phyloP scores from a whole-genome alignment of 106 monocot genomes.

The Hemerocallis citrina region DNA sequence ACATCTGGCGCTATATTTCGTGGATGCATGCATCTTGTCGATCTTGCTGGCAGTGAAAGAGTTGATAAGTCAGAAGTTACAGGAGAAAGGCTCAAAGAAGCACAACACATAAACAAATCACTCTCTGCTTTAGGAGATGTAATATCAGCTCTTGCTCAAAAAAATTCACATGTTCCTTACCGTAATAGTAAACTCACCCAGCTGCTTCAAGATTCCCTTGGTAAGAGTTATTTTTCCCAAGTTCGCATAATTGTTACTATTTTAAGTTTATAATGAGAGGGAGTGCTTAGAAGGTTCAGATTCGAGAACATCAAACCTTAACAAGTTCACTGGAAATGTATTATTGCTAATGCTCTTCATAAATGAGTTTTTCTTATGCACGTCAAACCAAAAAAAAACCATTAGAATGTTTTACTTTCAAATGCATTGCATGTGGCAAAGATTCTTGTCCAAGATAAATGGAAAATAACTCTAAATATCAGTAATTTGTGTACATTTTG shows the following conservation, averaged over 20 bases:
- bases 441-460: not conserved
- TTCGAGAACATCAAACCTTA: too few species aligned
- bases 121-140: constrained; percentile 97
- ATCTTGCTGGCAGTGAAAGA: constrained; percentile 98
- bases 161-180: constrained; percentile 88
- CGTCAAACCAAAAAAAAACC: too few species aligned
- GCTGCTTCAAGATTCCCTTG: constrained; percentile 95
- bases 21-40: constrained; percentile 97
- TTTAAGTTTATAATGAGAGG: too few species aligned
- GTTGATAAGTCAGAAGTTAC: constrained; percentile 94
- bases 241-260: too few species aligned
- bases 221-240: constrained; percentile 26
- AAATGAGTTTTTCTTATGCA: too few species aligned
- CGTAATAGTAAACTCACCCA: constrained; percentile 99
- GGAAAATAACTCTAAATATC: not conserved
- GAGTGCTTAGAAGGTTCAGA: too few species aligned
- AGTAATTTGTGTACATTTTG: not conserved
- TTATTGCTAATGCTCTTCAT: too few species aligned
- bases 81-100: constrained; percentile 93
- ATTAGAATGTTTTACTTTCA: too few species aligned
- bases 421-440: too few species aligned
- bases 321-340: too few species aligned
- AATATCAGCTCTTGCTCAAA: constrained; percentile 83
- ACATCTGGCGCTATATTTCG: constrained; percentile 69
- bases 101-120: constrained; percentile 96